Conservation (phyloP, 2,329 filamentous ascomycete species). For the Lachnellula willkommii region DNA sequence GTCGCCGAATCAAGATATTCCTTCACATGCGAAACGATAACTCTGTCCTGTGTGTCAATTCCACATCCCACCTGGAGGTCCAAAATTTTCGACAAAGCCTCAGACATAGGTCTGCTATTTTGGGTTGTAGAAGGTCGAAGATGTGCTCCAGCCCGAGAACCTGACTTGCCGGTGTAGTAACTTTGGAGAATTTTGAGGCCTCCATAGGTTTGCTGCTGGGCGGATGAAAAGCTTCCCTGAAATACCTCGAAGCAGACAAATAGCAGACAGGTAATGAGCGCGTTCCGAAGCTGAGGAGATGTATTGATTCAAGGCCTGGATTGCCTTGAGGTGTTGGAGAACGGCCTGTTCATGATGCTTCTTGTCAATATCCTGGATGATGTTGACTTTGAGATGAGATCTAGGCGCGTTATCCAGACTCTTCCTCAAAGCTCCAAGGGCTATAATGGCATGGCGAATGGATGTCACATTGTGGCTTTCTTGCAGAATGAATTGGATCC, state of each 20-base stretch:
- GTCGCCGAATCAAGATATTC: slow-evolving; percentile 21
- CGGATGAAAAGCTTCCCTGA: slow-evolving; percentile 49
- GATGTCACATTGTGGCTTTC: slow-evolving; percentile 56
- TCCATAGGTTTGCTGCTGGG: slow-evolving; percentile 55
- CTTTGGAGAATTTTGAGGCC: slow-evolving; percentile 51
- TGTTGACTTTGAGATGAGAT: slow-evolving; percentile 27
- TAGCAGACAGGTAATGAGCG: slow-evolving; percentile 29
- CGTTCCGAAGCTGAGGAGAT: slow-evolving; percentile 38
- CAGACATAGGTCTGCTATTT: background rate
- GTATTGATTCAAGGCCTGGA: slow-evolving; percentile 45
- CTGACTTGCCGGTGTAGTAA: slow-evolving; percentile 24
- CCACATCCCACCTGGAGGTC: slow-evolving; percentile 18
- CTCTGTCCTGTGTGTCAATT: slow-evolving; percentile 13
- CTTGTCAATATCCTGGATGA: slow-evolving; percentile 38
- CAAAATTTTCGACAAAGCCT: slow-evolving; percentile 11
- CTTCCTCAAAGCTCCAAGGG: slow-evolving; percentile 61
- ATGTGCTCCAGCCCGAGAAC: slow-evolving; percentile 19
- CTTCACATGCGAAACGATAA: slow-evolving; percentile 20
- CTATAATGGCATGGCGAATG: slow-evolving; percentile 61
- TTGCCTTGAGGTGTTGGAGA: slow-evolving; percentile 53
- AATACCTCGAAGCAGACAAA: slow-evolving; percentile 30
- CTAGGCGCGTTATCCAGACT: slow-evolving; percentile 44
- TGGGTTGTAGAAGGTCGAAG: slow-evolving; percentile 1
- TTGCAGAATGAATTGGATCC: slow-evolving; percentile 56
- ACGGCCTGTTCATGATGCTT: slow-evolving; percentile 56